Evolutionary conservation across 2,329 filamentous ascomycete genomes (phyloP).

Genomic region (Cladosporium sp.): DNA sequence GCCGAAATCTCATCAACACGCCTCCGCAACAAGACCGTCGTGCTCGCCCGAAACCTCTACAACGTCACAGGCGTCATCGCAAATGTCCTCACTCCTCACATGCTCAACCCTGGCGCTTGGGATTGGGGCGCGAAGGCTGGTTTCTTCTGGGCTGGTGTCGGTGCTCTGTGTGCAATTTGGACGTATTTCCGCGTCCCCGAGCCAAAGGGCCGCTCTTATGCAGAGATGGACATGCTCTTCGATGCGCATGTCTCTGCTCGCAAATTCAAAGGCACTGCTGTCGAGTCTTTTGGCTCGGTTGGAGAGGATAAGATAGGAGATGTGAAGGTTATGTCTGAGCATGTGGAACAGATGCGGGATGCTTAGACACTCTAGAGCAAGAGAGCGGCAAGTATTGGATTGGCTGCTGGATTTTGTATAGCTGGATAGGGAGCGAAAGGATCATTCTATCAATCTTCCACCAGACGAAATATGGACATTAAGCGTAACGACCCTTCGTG

Average conservation of each 20-base stretch:
- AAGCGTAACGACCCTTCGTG: no score
- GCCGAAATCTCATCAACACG: constrained; percentile 28
- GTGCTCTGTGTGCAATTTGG: constrained; percentile 36
- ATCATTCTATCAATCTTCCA: no score
- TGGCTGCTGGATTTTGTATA: no score
- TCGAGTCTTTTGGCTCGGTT: constrained; percentile 6
- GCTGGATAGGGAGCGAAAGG: no score
- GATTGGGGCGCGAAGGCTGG: constrained; percentile 17
- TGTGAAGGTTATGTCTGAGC: not conserved
- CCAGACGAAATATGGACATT: no score
- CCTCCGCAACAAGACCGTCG: constrained; percentile 27
- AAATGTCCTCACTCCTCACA: constrained; percentile 24
- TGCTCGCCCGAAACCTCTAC: constrained; percentile 29
- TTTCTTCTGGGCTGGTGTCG: constrained; percentile 41
- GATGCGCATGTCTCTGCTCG: constrained; percentile 36
- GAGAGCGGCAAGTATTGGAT: no score
- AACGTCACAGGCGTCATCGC: constrained; percentile 23
- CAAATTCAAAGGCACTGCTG: constrained; percentile 29
- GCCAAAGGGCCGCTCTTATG: constrained; percentile 39
- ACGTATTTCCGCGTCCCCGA: constrained; percentile 43
- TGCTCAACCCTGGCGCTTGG: constrained; percentile 24
- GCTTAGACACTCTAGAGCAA: no score
- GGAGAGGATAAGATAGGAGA: not conserved
- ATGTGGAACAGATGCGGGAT: no score
- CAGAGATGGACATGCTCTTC: constrained; percentile 43